phyloP scores from a whole-genome alignment of 2,329 filamentous ascomycete genomes.

The Aspergillus pseudoglaucus region DNA sequence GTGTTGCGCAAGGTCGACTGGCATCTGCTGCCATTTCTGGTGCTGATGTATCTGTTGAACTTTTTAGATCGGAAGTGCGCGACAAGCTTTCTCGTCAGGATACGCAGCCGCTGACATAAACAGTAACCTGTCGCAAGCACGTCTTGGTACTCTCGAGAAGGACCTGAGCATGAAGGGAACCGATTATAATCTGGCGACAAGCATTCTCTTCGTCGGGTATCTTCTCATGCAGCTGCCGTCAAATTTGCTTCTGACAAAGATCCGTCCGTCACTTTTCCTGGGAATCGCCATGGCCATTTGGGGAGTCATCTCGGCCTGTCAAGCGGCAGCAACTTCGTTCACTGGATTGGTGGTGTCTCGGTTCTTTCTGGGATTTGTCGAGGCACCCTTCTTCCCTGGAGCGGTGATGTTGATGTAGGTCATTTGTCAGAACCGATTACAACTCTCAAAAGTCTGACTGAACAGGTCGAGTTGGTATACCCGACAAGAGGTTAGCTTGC shows the following conservation, averaged over 20 bases:
- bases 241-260: slow-evolving; percentile 51
- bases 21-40: slow-evolving; percentile 22
- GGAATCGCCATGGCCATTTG: slow-evolving; percentile 33
- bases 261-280: slow-evolving; percentile 51
- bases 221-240: slow-evolving; percentile 57
- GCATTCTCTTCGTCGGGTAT: slow-evolving; percentile 54
- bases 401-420: slow-evolving; percentile 52
- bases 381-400: slow-evolving; percentile 53
- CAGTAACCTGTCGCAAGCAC: slow-evolving; percentile 49
- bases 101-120: not conserved
- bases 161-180: slow-evolving; percentile 51
- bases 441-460: not conserved
- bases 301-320: slow-evolving; percentile 29
- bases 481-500: slow-evolving; percentile 42
- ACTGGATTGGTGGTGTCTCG: slow-evolving; percentile 35
- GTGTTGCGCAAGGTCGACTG: slow-evolving; percentile 23
- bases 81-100: too few relatives aligned
- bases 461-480: slow-evolving; percentile 59
- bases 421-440: not conserved
- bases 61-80: slow-evolving; percentile 26
- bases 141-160: slow-evolving; percentile 47
- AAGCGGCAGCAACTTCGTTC: slow-evolving; percentile 34
- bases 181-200: slow-evolving; percentile 52
- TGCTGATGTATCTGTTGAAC: slow-evolving; percentile 27
- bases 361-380: slow-evolving; percentile 35